Base-by-base conservation (phyloP, 116 monocot genomes). In the Posidonia oceanica region DNA sequence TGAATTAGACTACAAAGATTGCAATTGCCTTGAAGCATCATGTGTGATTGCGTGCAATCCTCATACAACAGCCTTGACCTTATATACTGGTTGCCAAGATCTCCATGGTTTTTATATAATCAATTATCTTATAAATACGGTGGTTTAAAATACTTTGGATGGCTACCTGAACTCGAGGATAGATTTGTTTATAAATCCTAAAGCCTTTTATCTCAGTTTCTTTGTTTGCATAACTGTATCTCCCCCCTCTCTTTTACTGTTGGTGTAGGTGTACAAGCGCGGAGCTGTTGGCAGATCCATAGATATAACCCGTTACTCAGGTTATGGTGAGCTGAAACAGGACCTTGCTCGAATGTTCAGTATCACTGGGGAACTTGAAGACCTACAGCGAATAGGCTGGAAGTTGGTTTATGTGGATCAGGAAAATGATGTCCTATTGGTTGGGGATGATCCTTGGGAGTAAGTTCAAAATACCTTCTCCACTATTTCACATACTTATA, bases 401-500 rank as follows among this genome's bases (percentile, higher is more conserved):
- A 93, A 93, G 61, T 75, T 93, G 51, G 93, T 93, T 11, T 88
- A 88, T 80, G 86, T 88, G 23, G 93, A 93, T 77, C 86, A 86
- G 71, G 93, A 93, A 69, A 77, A 66, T 77, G 93, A 93, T 80
- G 86, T 93, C 62, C 74, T 93, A 7, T 84, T 93, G 58, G 86
- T 93, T 7, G 93, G 93, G 63, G 93, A 93, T 62, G 93, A 93
- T 70, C 93, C 93, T 22, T 93, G 93, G 93, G 88, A 92, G 88
- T 88, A 86, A 88, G 92, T 54, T 8, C 23, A 75, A 52, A 6
- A 51, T 51, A 7, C 7, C 12, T 48, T 58, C 16, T 20, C 58
- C 21, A 17, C 57, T 58, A 18, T 58, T 58, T 58, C 17, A 58
- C 20, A 58, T 18, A 58, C 20, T 21, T 18, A 4, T 6, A 3